Evolutionary conservation across 2,329 filamentous ascomycete species (phyloP), one percentile per base, ranked within the genome.

Genomic region (Pyrenophora tritici-repentis): DNA sequence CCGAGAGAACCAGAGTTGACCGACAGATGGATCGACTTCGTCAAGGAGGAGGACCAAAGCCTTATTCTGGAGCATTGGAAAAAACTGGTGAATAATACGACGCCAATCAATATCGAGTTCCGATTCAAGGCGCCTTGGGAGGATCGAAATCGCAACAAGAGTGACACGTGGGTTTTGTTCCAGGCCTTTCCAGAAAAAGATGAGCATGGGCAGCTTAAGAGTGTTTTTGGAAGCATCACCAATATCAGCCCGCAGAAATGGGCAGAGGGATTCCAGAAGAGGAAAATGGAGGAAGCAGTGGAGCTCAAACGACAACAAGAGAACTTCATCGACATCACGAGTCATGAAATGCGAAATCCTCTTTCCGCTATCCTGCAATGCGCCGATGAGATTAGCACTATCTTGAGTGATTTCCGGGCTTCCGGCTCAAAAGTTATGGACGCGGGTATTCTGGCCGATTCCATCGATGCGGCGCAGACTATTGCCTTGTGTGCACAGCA

Each of bases 181-280:
- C 89, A 84, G 47, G 88, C 87, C 0, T 91, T 88, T 59, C 88
- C 88, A 0, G 88, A 92, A 62, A 87, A 83, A 63, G 81, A 87
- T 54, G 75, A 78, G 1, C 76, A 83, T 22, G 88, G 87, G 3
- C 76, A 78, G 22, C 79, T 91, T 43, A 90, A 90, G 74, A 85
- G 86, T 55, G 86, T 91, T 2, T 91, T 92, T 61, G 89, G 88
- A 44, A 89, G 86, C 65, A 87, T 95, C 43, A 93, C 90, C 0
- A 90, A 95, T 65, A 95, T 96, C 58, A 91, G 88, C 14, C 84
- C 88, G 46, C 89, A 94, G 68, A 96, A 95, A 70, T 87, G 87
- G 79, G 90, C 90, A 1, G 90, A 95, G 71, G 86, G 87, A 39
- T 85, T 91, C 29, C 89, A 95, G 71, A 90, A 83, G 62, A 82